phyloP scores from a whole-genome alignment of 2,329 filamentous ascomycete species.

The Rhynchosporium secalis region DNA sequence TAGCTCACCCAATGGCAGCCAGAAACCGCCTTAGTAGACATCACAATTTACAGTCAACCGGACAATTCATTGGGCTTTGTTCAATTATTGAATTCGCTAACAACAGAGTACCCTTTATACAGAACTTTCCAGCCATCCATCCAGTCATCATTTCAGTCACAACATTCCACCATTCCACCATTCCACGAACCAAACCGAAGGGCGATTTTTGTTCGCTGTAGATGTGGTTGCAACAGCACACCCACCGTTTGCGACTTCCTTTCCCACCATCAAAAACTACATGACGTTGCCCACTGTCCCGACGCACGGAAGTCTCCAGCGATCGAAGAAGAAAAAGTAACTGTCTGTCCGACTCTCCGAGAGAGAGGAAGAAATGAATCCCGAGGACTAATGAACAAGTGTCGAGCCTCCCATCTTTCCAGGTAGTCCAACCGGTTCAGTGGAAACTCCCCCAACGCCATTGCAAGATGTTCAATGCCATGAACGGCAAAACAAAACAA shows the following conservation, averaged over 20 bases:
- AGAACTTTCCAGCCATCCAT: conserved; percentile 20
- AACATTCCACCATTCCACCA: not conserved
- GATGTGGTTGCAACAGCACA: not conserved
- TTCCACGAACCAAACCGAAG: not conserved
- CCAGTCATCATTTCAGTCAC: conserved; percentile 2
- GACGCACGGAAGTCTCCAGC: conserved; percentile 1
- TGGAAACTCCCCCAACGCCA: conserved; percentile 36
- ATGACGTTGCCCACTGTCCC: not conserved
- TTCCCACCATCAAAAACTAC: not conserved
- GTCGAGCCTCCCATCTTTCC: conserved; percentile 5
- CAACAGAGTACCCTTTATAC: conserved; percentile 30
- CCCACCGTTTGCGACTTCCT: not conserved
- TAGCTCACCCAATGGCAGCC: no score
- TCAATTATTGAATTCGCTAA: conserved; percentile 27
- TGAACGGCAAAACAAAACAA: conserved; percentile 21
- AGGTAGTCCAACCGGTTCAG: not conserved
- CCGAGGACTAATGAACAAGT: not conserved
- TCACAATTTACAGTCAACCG: no score
- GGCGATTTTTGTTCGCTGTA: not conserved
- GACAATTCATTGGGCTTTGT: conserved; percentile 19
- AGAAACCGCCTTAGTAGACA: no score
- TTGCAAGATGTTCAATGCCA: conserved; percentile 24
- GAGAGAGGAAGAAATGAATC: not conserved
- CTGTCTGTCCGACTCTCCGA: conserved; percentile 3
- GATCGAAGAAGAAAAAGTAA: conserved; percentile 3